Base-by-base conservation (phyloP, 1,139 yeast species). In the Schwanniomyces etchellsii region DNA sequence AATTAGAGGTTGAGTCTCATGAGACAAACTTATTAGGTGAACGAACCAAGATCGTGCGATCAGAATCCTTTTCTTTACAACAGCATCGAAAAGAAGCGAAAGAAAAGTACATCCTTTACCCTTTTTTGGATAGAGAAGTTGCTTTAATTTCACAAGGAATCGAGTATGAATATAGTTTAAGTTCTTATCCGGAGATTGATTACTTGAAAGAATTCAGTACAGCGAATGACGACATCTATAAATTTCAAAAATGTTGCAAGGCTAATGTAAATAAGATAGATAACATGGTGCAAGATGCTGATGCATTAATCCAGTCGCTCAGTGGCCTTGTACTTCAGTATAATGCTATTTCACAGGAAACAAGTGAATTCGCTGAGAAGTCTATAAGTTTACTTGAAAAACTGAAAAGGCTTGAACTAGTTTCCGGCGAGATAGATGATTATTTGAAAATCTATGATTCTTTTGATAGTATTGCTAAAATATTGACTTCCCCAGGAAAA, bases 401-500 rank as follows among this genome's bases (percentile, higher is more conserved):
- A 31, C 77, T 78, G 38, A 55, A 55, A 3, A 61, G 65, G 14
- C 60, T 78, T 35, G 58, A 61, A 12, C 35, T 40, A 1, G 56
- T 77, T 28, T 64, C 74, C 24, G 53, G 57, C 2, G 73, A 75
- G 4, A 61, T 89, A 14, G 69, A 74, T 22, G 39, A 47, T 1
- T 70, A 77, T 33, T 64, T 89, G 36, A 57, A 62, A 26, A 67
- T 77, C 34, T 88, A 85, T 48, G 88, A 82, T 37, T 67, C 74
- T 16, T 60, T 89, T 35, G 95, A 86, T 33, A 62, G 70, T 4
- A 79, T 86, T 18, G 81, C 85, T 14, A 70, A 77, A 36, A 68
- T 69, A 28, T 64, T 91, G 37, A 81, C 88, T 38, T 73, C 76
- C 15, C 84, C 86, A 3, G 85, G 85, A 2, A 73, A 81, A 17